Conservation (phyloP, 805 yeast genomes). For the Yamadazyma kitorensis region DNA sequence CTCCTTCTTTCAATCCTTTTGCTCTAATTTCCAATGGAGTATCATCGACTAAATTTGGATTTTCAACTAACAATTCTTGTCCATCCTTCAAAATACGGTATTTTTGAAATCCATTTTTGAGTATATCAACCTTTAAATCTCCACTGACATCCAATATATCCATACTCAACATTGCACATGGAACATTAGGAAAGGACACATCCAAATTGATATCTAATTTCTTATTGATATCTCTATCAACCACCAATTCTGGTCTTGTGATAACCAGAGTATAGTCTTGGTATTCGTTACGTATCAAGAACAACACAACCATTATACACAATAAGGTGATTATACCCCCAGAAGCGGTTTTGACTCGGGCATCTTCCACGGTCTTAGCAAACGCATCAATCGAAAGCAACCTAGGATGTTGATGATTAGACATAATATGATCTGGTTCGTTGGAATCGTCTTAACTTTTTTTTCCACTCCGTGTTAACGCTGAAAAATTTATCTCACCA, state of each 20-base stretch:
- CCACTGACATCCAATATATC: conserved; percentile 91
- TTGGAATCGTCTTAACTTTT: too few relatives aligned
- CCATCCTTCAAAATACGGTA: conserved; percentile 61
- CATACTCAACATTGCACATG: conserved; percentile 78
- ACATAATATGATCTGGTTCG: too few relatives aligned
- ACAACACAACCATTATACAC: conserved; percentile 58
- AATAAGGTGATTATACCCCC: conserved; percentile 87
- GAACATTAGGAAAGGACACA: conserved; percentile 77
- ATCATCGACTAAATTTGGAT: conserved; percentile 20
- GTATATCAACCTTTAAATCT: conserved; percentile 71
- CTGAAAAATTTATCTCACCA: too few relatives aligned
- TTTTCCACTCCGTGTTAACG: too few relatives aligned
- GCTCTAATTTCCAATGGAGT: conserved; percentile 28
- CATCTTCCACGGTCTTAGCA: conserved; percentile 92
- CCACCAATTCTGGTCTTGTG: conserved; percentile 79
- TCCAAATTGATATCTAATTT: conserved; percentile 79
- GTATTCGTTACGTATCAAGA: conserved; percentile 75
- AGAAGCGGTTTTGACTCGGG: conserved; percentile 78
- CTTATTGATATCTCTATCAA: conserved; percentile 76
- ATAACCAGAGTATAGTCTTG: conserved; percentile 64
- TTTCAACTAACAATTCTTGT: conserved; percentile 29
- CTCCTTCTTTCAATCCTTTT: conserved; percentile 28
- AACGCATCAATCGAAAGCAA: conserved; percentile 80
- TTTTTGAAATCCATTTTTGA: conserved; percentile 68
- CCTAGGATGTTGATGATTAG: conserved; percentile 36